Percentiles rank a stretch among this genome's conserved stretches.
phyloP scores from a whole-genome alignment of 805 yeast species.

The Schwanniomyces vanrijiae region DNA sequence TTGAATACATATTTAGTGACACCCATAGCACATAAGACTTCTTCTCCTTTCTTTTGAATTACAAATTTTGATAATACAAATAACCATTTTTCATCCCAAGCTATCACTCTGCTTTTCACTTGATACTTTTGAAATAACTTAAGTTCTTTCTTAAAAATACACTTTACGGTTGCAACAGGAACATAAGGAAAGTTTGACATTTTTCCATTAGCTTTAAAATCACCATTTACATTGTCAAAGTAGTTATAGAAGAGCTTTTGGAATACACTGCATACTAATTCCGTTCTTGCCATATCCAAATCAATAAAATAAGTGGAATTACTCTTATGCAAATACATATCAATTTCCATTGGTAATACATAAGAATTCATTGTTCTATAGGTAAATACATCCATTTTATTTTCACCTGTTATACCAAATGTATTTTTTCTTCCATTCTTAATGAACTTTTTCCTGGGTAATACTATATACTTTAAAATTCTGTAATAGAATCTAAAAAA shows the following conservation, averaged over 20 bases:
- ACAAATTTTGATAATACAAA: conserved; percentile 67
- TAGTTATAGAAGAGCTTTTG: conserved; percentile 53
- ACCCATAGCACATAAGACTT: conserved; percentile 51
- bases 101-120: conserved; percentile 58
- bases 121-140: conserved; percentile 60
- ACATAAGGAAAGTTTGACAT: conserved; percentile 53
- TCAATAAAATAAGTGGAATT: conserved; percentile 85
- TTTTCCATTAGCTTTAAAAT: conserved; percentile 22
- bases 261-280: conserved; percentile 56
- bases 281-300: conserved; percentile 74
- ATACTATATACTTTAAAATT: conserved; percentile 40
- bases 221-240: conserved; percentile 37
- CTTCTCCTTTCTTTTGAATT: conserved; percentile 24
- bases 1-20: conserved; percentile 82
- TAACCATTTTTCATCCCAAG: conserved; percentile 90
- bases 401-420: conserved; percentile 27
- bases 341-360: conserved; percentile 79
- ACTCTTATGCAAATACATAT: conserved; percentile 82
- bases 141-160: conserved; percentile 72
- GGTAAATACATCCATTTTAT: conserved; percentile 40
- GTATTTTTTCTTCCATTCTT: conserved; percentile 27
- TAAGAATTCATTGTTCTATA: conserved; percentile 47
- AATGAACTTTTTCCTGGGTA: conserved; percentile 27
- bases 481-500: conserved; percentile 58
- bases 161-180: conserved; percentile 75